A percentile compares a stretch with the other conserved stretches of the same genome.
Conservation (phyloP, 2,329 filamentous ascomycete species). For the Epicoccum sorghinum region DNA sequence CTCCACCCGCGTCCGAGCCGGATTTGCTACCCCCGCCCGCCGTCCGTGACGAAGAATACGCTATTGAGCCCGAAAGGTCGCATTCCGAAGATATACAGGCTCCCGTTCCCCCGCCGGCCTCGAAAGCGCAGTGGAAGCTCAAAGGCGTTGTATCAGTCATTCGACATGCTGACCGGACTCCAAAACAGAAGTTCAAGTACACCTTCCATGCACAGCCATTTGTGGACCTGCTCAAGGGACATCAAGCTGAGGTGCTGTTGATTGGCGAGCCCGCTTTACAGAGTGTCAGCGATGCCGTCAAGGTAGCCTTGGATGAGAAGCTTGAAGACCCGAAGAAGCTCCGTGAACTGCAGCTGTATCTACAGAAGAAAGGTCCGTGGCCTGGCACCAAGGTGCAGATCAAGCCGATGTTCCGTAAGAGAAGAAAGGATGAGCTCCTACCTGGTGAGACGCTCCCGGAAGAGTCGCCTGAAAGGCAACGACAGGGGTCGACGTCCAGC, state of each 20-base stretch:
- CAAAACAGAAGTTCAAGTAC: slow-evolving; percentile 99
- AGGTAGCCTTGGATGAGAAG: slow-evolving; percentile 75
- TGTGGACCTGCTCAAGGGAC: slow-evolving; percentile 90
- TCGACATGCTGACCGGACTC: slow-evolving; percentile 93
- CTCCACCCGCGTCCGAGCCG: slow-evolving; percentile 37
- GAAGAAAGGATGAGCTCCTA: slow-evolving; percentile 68
- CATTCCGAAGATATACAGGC: slow-evolving; percentile 40
- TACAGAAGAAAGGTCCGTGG: slow-evolving; percentile 92
- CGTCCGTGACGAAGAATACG: slow-evolving; percentile 31
- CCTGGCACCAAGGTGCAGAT: slow-evolving; percentile 98
- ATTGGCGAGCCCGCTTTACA: slow-evolving; percentile 88
- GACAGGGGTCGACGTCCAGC: slow-evolving; percentile 22
- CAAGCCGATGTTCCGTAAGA: slow-evolving; percentile 97
- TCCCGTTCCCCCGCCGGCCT: slow-evolving; percentile 57
- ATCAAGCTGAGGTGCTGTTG: slow-evolving; percentile 93
- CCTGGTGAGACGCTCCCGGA: slow-evolving; percentile 40
- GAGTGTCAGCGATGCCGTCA: slow-evolving; percentile 88
- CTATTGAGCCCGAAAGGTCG: slow-evolving; percentile 30
- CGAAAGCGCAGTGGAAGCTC: slow-evolving; percentile 95
- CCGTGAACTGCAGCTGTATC: slow-evolving; percentile 80
- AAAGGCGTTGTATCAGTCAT: slow-evolving; percentile 98
- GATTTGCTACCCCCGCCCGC: slow-evolving; percentile 39
- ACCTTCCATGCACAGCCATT: slow-evolving; percentile 98
- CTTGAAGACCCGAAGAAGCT: slow-evolving; percentile 88
- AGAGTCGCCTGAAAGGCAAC: slow-evolving; percentile 35